Evolutionary conservation across 331 rosid genomes (phyloP), one percentile per base, ranked within the genome.

Genomic region (Stylosanthes scabra): DNA sequence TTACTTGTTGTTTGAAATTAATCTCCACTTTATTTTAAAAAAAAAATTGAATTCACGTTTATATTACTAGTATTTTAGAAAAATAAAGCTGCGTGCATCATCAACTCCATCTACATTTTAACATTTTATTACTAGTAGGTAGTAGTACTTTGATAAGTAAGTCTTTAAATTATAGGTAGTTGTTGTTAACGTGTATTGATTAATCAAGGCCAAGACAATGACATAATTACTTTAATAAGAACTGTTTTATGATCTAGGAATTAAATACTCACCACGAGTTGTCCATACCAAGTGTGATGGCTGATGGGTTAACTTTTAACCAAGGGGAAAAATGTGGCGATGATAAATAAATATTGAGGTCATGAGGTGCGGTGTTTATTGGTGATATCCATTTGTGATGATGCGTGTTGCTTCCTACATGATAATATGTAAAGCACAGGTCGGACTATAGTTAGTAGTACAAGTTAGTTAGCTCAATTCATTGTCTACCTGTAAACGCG

Each of bases 401-500:
- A 12, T 46, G n/a, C 11, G 51, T 46, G 51, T 46, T 46, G 39
- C 4, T 34, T 34, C 39, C 39, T 34, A 34, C 39, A 34, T 46
- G 47, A 44, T 44, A 44, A 46, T 11, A 46, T 8, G 58, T 5
- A 51, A 0, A 51, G 58, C 54, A 14, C 28, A 51, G 58, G 58
- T 51, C 3, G 57, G 57, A 31, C 37, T 31, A 31, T 2, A 31
- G 37, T 31, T 31, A 31, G 37, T 34, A 34, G 39, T 34, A 34
- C 1, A 20, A 10, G 11, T 57, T 29, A 28, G 8, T 14, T 31
- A 28, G 8, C 9, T 16, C 51, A 5, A n/a, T 37, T 42, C 45
- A 11, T 6, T 15, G 2, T 16, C 51, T 12, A 46, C 55, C 72
- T 13, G 63, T 34, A 71, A 57, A 64, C 20, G 74, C 56, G 65